Base-by-base conservation (phyloP, 306 rosid genomes). In the Alnus rubra region DNA sequence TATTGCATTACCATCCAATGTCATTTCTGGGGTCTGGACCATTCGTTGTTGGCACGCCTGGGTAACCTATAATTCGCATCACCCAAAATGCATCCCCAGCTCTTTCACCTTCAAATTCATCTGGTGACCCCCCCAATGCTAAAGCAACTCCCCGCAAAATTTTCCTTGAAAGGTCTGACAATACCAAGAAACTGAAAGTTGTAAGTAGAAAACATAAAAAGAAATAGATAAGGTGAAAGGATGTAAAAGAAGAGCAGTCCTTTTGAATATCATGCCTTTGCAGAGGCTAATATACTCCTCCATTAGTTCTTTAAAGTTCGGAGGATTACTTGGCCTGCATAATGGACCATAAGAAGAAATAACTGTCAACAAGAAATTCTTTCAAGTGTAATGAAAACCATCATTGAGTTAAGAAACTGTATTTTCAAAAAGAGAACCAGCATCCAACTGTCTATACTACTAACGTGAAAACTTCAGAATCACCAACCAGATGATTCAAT, bases 1-100 rank as follows among this genome's bases (percentile, higher is more conserved):
- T 65, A 81, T 12, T 80, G 49, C 31, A 54, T 85, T 89, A 95
- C 99, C 99, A 95, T 91, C 99, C 99, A 78, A 89, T 78, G 76
- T 90, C 96, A 79, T 81, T 89, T 73, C 48, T 39, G 45, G 71
- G 74, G 69, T 65, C 74, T 0, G 69, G 80, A 39, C 81, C 82
- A 79, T 92, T 86, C 81, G 44, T 52, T 58, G 83, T 18, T 79
- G 91, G 48, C 74, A 71, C 75, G 53, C 82, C 93, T 1, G 92
- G 99, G 80, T 95, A 93, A 81, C 98, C 99, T 18, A 91, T 83
- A 47, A 92, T 85, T 48, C 99, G 88, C 90, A 86, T 88, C 12
- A 88, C 94, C 98, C 98, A 95, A 80, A 95, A 95, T 56, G 99
- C 88, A 84, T 95, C 82, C 70, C 98, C 98, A 44, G 98, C 99